Evolutionary conservation across 176 grass and related monocot species (phyloP), one percentile per base, ranked within the genome.

Genomic region (Zoysia pacifica): DNA sequence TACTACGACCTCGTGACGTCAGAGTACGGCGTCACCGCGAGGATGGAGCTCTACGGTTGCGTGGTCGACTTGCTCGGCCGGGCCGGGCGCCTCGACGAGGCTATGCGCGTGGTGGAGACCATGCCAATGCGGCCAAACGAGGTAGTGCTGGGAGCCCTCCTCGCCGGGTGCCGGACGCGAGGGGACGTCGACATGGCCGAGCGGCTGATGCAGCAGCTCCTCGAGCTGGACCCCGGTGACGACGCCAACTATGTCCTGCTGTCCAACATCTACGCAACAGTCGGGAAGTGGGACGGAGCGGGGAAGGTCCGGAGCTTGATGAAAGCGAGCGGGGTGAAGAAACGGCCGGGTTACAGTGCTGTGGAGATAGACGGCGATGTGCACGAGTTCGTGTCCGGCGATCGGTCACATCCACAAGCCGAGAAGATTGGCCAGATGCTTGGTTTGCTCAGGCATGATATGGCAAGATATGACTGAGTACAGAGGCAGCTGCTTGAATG

Each of bases 1-100:
- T 84, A 90, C 48, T 94, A 94, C 6, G 46, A 90, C 5, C 58
- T 79, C 41, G 74, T 97, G 83, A 88, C 1, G 11, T 28, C 19
- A 7, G 63, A 84, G 70, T 51, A 97, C 5, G 49, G 74, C 38
- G 83, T 97, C 10, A 0, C 59, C 0, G 7, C 69, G 3, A 84
- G 89, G 72, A 82, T 91, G 48, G 94, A 97, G 80, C 91, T 90
- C 77, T 90, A 88, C 67, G 85, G 89, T 18, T 92, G 94, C 48
- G 76, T 97, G 74, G 87, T 97, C 8, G 91, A 97, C 60, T 68
- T 97, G 44, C 87, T 94, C 18, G 89, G 91, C 52, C 89, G 87
- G 3, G 87, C 89, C 3, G 82, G 89, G 16, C 83, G 80, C 9
- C 76, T 94, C 4, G 85, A 87, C 1, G 80, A 94, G 53, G 87